Percentiles rank a stretch among this genome's conserved stretches.
phyloP scores from a whole-genome alignment of 1,139 yeast species.

The Hansenula sp. region DNA sequence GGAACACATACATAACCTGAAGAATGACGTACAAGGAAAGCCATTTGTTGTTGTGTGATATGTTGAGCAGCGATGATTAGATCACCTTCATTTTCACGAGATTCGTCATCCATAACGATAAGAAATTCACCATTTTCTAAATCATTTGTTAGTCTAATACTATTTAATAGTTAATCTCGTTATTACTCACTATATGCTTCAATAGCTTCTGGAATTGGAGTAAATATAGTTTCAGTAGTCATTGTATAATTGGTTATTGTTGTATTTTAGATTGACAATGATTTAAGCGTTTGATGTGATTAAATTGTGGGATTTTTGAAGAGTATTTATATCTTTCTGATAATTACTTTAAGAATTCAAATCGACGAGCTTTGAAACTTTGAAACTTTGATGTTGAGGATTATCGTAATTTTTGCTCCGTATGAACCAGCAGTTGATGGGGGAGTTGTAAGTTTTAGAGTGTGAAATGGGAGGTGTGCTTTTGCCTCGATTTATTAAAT shows the following conservation, averaged over 20 bases:
- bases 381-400: too few species aligned
- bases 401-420: too few species aligned
- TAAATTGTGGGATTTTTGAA: too few species aligned
- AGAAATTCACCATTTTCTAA: constrained; percentile 78
- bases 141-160: constrained; percentile 1
- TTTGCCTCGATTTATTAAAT: too few species aligned
- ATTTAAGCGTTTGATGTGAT: too few species aligned
- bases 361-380: too few species aligned
- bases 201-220: constrained; percentile 68
- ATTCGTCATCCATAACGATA: constrained; percentile 93
- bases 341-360: too few species aligned
- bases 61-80: constrained; percentile 86
- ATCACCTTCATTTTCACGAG: constrained; percentile 97
- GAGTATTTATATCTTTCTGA: too few species aligned
- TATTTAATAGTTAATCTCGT: background rate
- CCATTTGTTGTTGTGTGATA: constrained; percentile 84
- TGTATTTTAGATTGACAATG: background rate
- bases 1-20: constrained; percentile 97
- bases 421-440: too few species aligned
- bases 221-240: constrained; percentile 31
- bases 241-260: background rate
- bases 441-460: too few species aligned
- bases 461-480: too few species aligned
- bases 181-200: constrained; percentile 55
- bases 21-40: constrained; percentile 83